Conservation (phyloP, 2,329 filamentous ascomycete genomes). For the Hypoxylon sp. region DNA sequence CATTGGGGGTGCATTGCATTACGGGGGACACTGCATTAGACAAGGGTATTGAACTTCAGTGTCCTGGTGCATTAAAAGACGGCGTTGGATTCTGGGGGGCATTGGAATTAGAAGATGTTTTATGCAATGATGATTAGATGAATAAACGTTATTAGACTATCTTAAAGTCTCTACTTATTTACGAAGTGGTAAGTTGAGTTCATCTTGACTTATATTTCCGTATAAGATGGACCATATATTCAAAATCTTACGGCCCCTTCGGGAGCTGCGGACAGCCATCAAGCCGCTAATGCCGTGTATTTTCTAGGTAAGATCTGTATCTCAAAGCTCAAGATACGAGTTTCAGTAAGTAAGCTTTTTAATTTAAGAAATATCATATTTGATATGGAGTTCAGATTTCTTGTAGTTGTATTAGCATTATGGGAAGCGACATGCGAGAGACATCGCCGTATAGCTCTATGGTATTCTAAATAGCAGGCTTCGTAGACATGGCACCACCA, state of each 20-base stretch:
- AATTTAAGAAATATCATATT: background rate
- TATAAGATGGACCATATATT: background rate
- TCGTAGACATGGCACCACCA: background rate
- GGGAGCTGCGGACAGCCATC: too few relatives aligned
- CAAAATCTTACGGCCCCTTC: background rate
- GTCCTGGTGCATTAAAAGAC: background rate
- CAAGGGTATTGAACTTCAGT: background rate
- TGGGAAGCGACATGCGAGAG: slow-evolving; percentile 1
- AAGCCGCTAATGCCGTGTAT: too few relatives aligned
- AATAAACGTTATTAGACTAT: slow-evolving; percentile 3
- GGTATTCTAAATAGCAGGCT: slow-evolving; percentile 24
- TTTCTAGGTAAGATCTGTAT: too few relatives aligned
- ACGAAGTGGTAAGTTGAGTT: background rate
- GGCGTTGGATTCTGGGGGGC: background rate
- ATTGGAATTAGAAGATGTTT: slow-evolving; percentile 8
- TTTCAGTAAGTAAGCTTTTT: background rate
- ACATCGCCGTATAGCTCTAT: slow-evolving; percentile 32
- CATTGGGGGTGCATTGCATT: slow-evolving; percentile 18
- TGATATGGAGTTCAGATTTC: background rate
- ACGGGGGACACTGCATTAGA: slow-evolving; percentile 12
- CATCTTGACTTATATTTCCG: background rate
- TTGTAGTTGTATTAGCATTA: slow-evolving; percentile 34
- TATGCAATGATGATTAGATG: slow-evolving; percentile 1
- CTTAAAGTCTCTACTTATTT: background rate
- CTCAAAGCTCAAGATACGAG: background rate